These are phyloP conservation scores for Sclerotinia subarctica DNA, from an alignment of 2,329 filamentous ascomycete species.

Conservation along the genomic window DNA sequence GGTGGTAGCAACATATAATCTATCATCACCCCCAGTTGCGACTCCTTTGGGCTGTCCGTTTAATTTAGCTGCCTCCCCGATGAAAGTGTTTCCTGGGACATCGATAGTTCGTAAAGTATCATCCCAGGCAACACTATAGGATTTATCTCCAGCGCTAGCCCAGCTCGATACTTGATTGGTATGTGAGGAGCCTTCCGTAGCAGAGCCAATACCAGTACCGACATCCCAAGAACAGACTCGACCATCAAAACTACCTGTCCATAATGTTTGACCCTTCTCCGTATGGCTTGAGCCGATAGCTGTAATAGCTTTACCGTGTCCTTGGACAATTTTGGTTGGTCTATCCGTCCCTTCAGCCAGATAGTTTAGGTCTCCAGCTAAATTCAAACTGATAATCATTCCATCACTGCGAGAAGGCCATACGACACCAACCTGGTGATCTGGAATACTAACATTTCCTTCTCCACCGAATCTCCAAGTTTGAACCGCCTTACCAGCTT, in stretches of 20 bases:
- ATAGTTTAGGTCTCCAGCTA: conserved; percentile 89
- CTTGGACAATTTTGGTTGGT: conserved; percentile 71
- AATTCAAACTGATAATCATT: conserved; percentile 83
- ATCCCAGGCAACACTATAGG: conserved; percentile 93
- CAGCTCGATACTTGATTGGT: conserved; percentile 84
- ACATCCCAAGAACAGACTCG: conserved; percentile 82
- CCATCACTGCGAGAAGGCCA: conserved; percentile 82
- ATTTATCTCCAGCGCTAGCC: conserved; percentile 55
- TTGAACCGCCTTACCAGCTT: conserved; percentile 71
- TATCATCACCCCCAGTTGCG: conserved; percentile 49
- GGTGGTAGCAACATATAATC: conserved; percentile 50
- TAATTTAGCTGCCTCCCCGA: conserved; percentile 64
- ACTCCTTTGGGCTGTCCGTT: conserved; percentile 78
- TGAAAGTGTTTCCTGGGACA: conserved; percentile 69
- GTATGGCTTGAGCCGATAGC: conserved; percentile 59
- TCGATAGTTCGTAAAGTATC: conserved; percentile 82
- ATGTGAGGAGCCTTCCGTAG: conserved; percentile 76
- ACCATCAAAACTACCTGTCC: conserved; percentile 91
- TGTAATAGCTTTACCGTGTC: conserved; percentile 90
- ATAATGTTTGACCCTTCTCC: conserved; percentile 58
- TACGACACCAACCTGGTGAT: conserved; percentile 94
- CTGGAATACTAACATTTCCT: conserved; percentile 59
- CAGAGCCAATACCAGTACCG: conserved; percentile 62
- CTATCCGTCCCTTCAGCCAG: conserved; percentile 67
- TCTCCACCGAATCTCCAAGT: conserved; percentile 83